phyloP scores from a whole-genome alignment of 371 early-diverging fungal genomes.

The Mucor piriformis region DNA sequence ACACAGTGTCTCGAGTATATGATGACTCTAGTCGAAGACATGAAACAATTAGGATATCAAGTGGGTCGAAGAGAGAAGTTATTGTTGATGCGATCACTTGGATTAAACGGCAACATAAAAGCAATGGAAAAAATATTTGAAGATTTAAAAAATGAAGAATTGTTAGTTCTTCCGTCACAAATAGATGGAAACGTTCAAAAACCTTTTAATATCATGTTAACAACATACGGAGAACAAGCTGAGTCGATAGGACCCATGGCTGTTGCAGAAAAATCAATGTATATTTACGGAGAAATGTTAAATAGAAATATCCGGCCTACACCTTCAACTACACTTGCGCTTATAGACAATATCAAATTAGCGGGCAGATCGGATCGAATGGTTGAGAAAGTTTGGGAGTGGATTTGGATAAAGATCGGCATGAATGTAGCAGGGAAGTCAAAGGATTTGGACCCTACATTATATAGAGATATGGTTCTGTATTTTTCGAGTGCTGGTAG shows the following conservation, averaged over 20 bases:
- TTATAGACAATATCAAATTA: conserved; percentile 33
- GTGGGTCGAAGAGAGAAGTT: conserved; percentile 41
- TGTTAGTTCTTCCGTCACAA: conserved; percentile 1
- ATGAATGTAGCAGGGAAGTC: conserved; percentile 26
- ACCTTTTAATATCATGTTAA: conserved; percentile 39
- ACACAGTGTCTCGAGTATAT: conserved; percentile 31
- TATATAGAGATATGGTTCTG: conserved; percentile 39
- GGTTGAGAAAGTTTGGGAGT: conserved; percentile 38
- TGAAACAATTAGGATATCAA: conserved; percentile 37
- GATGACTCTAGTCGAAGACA: conserved; percentile 42
- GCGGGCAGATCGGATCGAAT: conserved; percentile 22
- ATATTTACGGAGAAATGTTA: conserved; percentile 38
- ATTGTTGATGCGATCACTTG: conserved; percentile 39
- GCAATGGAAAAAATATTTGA: conserved; percentile 45
- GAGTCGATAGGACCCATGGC: conserved; percentile 18
- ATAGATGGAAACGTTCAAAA: conserved; percentile 26
- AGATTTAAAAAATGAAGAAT: conserved; percentile 22
- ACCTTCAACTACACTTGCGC: conserved; percentile 13
- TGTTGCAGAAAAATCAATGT: conserved; percentile 35
- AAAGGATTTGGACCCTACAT: conserved; percentile 24
- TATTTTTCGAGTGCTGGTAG: conserved; percentile 46
- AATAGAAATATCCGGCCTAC: conserved; percentile 30
- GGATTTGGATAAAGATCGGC: conserved; percentile 41
- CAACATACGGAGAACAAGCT: conserved; percentile 33
- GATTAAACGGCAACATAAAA: conserved; percentile 38